phyloP scores from a whole-genome alignment of 495 filamentous ascomycete genomes.

The Aspergillus sclerotioniger region DNA sequence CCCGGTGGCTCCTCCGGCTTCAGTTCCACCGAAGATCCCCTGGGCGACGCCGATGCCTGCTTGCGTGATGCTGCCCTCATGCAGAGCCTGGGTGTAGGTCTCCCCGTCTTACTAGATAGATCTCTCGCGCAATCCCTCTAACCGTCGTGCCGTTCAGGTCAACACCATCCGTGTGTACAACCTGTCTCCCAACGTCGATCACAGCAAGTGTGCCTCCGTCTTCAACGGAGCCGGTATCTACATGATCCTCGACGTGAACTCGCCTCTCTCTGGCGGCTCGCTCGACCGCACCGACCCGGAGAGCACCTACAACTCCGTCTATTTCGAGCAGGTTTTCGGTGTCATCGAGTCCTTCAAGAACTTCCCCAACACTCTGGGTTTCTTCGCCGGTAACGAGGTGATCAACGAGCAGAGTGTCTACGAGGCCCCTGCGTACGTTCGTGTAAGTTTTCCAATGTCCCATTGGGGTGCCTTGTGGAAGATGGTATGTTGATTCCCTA shows the following conservation, averaged over 20 bases:
- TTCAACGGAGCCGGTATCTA: conserved; percentile 85
- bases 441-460: conserved; percentile 23
- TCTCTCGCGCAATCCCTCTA: not conserved
- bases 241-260: conserved; percentile 81
- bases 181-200: conserved; percentile 76
- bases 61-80: conserved; percentile 89
- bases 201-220: conserved; percentile 85
- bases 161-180: conserved; percentile 97
- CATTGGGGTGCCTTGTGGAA: not conserved
- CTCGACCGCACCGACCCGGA: conserved; percentile 67
- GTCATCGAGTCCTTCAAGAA: conserved; percentile 92
- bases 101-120: not conserved
- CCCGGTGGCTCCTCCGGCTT: conserved; percentile 86
- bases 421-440: conserved; percentile 41
- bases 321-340: conserved; percentile 81
- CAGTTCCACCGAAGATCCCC: conserved; percentile 65
- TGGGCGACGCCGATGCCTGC: conserved; percentile 73
- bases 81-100: conserved; percentile 68
- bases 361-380: conserved; percentile 87
- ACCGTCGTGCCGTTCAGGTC: conserved; percentile 42
- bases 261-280: conserved; percentile 73
- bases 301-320: conserved; percentile 68
- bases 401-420: conserved; percentile 64
- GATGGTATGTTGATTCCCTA: not conserved
- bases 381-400: conserved; percentile 93